Evolutionary conservation across 805 yeast species (phyloP), one percentile per base, ranked within the genome.

Genomic region (Suhomyces pyralidae): DNA sequence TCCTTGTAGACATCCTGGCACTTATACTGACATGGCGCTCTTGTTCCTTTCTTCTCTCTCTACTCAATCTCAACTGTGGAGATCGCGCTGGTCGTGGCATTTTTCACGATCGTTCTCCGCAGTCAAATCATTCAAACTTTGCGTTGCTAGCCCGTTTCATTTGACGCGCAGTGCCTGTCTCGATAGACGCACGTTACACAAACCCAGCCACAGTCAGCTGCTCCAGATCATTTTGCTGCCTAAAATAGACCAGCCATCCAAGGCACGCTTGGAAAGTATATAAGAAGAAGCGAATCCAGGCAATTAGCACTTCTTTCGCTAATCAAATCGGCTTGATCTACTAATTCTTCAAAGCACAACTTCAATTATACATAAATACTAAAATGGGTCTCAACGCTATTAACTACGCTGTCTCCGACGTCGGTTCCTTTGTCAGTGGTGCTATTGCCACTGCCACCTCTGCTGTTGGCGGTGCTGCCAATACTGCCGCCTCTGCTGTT

Each of bases 381-480:
- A 38, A 49, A 53, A 61, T 62, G 65, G 63, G 61, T 54, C 34
- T 65, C 50, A 67, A 67, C 69, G 73, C 73, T 48, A 63, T 66
- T 50, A 56, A 69, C 36, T 66, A 52, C 61, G 71, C 69, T 46
- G 67, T 66, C 45, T 40, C 55, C 10, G 53, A 51, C 42, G 22
- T 46, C 28, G 52, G 44, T 40, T 45, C 49, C 15, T 24, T 19
- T 25, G 30, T 51, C 22, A 17, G 46, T 7, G 55, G 55, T 28
- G 62, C 58, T 38, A 51, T 48, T n/a, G 45, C 45, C 42, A 47
- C 52, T 20, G 58, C 54, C 38, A 48, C 54, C 38, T 46, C 55
- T 32, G 56, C 51, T 26, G 57, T 50, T 25, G 59, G 48, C 47
- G 59, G 50, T 40, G 57, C 49, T 22, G 50, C 40, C 12, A 19